Percentiles rank a stretch among this genome's conserved stretches.
These are phyloP conservation scores for Trichomonas tenax DNA, from an alignment of 208 protist species.

Conservation along the genomic window DNA sequence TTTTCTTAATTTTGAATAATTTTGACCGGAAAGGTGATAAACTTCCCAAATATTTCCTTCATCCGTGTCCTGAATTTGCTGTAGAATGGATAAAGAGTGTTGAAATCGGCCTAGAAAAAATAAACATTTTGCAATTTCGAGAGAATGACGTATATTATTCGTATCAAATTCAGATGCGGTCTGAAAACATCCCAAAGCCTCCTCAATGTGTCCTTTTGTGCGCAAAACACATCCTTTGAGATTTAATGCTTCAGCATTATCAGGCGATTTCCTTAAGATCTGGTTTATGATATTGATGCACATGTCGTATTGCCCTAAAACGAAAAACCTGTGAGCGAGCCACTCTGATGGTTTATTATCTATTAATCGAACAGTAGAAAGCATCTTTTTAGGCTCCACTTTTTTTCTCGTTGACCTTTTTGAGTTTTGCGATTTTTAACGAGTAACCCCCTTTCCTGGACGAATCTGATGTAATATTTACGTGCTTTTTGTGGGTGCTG, in stretches of 20 bases:
- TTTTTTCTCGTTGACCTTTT: too few species aligned
- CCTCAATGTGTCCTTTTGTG: not conserved
- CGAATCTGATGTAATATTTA: too few species aligned
- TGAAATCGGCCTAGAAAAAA: not conserved
- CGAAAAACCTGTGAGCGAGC: not conserved
- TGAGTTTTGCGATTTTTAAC: too few species aligned
- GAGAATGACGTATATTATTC: not conserved
- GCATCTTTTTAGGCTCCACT: not conserved
- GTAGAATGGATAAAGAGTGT: not conserved
- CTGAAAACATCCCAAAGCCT: not conserved
- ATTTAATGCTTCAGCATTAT: not conserved
- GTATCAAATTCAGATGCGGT: not conserved
- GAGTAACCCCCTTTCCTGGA: too few species aligned
- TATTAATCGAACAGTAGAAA: not conserved
- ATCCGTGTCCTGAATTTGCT: not conserved
- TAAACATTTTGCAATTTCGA: slow-evolving; percentile 22
- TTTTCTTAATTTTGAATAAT: not conserved
- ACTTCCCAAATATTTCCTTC: slow-evolving; percentile 20
- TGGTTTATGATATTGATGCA: not conserved
- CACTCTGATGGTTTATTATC: not conserved
- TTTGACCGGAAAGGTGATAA: not conserved
- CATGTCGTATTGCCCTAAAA: slow-evolving; percentile 3
- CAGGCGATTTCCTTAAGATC: not conserved
- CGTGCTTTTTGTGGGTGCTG: too few species aligned
- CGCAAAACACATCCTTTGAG: not conserved